Conservation (phyloP, 129 eudicot genomes). For the Chrysanthemum lavandulifolium region DNA sequence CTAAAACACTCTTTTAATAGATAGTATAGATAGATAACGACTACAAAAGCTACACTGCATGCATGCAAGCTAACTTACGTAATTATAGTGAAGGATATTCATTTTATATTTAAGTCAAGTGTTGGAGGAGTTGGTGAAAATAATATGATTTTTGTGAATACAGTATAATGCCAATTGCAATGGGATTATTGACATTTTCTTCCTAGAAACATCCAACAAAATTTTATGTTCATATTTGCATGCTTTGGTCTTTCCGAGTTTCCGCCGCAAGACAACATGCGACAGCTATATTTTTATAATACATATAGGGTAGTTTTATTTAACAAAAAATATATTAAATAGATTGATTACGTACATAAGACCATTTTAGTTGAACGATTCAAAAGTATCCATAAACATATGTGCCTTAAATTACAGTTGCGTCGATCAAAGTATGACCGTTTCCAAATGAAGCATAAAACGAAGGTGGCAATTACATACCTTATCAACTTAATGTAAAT, state of each 20-base stretch:
- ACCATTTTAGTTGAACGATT: not conserved
- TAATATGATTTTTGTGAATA: not conserved
- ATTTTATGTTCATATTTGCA: not conserved
- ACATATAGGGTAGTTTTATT: not conserved
- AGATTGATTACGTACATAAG: not conserved
- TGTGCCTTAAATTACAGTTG: no score
- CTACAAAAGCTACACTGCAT: no score
- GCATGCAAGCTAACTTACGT: not conserved
- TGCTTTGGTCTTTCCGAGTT: not conserved
- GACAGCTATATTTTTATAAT: not conserved
- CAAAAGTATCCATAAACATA: no score
- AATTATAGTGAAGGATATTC: not conserved
- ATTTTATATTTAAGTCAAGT: not conserved
- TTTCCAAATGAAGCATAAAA: no score
- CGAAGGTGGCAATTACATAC: no score
- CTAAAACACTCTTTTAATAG: no score
- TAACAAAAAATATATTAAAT: not conserved
- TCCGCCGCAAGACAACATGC: conserved; percentile 13
- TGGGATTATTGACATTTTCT: not conserved
- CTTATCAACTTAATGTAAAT: no score
- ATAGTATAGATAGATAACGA: no score
- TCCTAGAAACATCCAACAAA: not conserved
- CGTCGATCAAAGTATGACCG: no score
- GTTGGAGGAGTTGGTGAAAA: not conserved
- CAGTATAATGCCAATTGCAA: not conserved